Evolutionary conservation across 2,329 filamentous ascomycete genomes (phyloP).

Genomic region (Leptographium lundbergii): DNA sequence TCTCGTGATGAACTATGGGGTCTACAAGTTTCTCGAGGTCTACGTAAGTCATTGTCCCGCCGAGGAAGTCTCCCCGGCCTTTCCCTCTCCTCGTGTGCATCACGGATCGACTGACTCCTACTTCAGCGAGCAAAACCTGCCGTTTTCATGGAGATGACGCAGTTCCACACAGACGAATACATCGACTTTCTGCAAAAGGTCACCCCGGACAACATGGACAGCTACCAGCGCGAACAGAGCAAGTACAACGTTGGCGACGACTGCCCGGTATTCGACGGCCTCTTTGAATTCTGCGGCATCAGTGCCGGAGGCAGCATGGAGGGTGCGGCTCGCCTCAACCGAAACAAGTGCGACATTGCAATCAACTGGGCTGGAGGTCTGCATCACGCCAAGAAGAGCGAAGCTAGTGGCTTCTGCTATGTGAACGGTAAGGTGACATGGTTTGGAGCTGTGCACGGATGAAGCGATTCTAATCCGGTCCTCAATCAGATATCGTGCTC

Average conservation of each 20-base stretch:
- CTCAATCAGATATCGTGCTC: conserved; percentile 65
- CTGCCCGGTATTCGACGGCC: conserved; percentile 91
- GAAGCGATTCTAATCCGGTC: not conserved
- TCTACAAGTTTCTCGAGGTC: conserved; percentile 94
- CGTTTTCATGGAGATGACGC: conserved; percentile 76
- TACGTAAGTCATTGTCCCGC: conserved; percentile 51
- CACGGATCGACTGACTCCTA: not conserved
- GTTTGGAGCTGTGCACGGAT: not conserved
- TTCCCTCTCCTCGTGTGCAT: conserved; percentile 19
- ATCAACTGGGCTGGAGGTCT: conserved; percentile 97
- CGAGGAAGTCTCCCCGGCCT: conserved; percentile 12
- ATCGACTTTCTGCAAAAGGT: conserved; percentile 92
- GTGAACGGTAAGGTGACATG: conserved; percentile 55
- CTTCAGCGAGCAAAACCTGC: conserved; percentile 70
- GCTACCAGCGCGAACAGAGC: conserved; percentile 76
- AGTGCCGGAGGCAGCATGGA: conserved; percentile 92
- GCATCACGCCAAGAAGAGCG: conserved; percentile 93
- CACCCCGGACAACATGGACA: conserved; percentile 97
- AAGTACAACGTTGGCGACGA: conserved; percentile 95
- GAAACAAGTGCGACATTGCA: conserved; percentile 87
- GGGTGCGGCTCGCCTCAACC: conserved; percentile 78
- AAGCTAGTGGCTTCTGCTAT: conserved; percentile 96
- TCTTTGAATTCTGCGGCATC: conserved; percentile 94
- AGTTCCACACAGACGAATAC: conserved; percentile 92
- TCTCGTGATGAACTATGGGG: conserved; percentile 87